Percentiles rank a stretch among this genome's conserved stretches.
These are phyloP conservation scores for Xylaria sp. DNA, from an alignment of 2,329 filamentous ascomycete genomes.

Conservation along the genomic window DNA sequence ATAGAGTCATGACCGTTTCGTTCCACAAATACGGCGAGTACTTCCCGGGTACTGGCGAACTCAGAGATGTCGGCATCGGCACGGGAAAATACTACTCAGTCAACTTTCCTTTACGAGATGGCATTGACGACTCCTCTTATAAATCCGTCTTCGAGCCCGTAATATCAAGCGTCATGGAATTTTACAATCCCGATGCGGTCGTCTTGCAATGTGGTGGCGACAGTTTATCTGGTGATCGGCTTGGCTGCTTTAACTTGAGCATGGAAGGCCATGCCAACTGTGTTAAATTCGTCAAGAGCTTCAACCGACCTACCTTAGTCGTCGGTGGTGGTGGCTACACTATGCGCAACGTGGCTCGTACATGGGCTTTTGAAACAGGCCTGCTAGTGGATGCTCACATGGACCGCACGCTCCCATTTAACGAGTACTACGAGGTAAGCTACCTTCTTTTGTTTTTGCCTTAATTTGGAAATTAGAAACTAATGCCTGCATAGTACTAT, in stretches of 20 bases:
- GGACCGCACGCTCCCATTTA: slow-evolving; percentile 86
- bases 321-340: slow-evolving; percentile 97
- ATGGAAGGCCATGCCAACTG: slow-evolving; percentile 96
- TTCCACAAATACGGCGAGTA: slow-evolving; percentile 98
- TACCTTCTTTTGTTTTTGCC: slow-evolving; percentile 46
- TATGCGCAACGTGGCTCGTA: slow-evolving; percentile 94
- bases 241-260: slow-evolving; percentile 97
- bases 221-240: slow-evolving; percentile 89
- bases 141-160: slow-evolving; percentile 92
- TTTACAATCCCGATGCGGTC: slow-evolving; percentile 89
- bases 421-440: slow-evolving; percentile 87
- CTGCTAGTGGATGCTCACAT: slow-evolving; percentile 86
- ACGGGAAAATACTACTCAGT: slow-evolving; percentile 89
- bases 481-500: slow-evolving; percentile 77
- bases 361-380: slow-evolving; percentile 97
- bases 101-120: slow-evolving; percentile 91
- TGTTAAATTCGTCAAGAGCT: slow-evolving; percentile 89
- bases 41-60: slow-evolving; percentile 90
- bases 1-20: slow-evolving; percentile 90
- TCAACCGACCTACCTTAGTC: slow-evolving; percentile 86
- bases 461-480: slow-evolving; percentile 17
- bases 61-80: slow-evolving; percentile 87
- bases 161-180: slow-evolving; percentile 85
- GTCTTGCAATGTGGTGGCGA: slow-evolving; percentile 97
- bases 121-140: slow-evolving; percentile 90